Percentiles rank a stretch among this genome's conserved stretches.
Evolutionary conservation across 805 yeast species (phyloP).

Genomic region (Pichia scutulata): DNA sequence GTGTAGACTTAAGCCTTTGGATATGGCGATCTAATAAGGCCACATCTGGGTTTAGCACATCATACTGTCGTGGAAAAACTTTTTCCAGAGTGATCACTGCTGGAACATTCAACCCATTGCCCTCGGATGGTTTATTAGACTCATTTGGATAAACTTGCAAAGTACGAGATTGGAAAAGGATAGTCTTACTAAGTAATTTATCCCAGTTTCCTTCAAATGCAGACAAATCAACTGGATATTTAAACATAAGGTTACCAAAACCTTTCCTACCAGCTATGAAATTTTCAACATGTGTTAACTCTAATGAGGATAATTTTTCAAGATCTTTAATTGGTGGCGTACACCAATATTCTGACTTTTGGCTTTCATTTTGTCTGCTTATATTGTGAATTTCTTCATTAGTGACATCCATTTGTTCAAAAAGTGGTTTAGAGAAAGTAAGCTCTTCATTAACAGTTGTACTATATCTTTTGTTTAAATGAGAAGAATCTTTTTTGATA

Average conservation of each 20-base stretch:
- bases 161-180: conserved; percentile 40
- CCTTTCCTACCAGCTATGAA: conserved; percentile 65
- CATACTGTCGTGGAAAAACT: conserved; percentile 40
- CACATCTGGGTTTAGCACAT: conserved; percentile 27
- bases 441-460: background rate
- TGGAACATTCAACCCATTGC: conserved; percentile 68
- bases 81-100: conserved; percentile 64
- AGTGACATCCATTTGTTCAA: background rate
- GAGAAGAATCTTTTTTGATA: background rate
- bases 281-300: conserved; percentile 48
- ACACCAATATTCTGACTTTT: conserved; percentile 54
- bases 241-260: conserved; percentile 60
- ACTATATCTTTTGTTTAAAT: background rate
- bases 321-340: conserved; percentile 54
- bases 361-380: background rate
- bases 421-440: conserved; percentile 2
- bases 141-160: conserved; percentile 59
- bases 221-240: conserved; percentile 61
- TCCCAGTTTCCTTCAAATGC: conserved; percentile 37
- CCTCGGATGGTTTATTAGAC: conserved; percentile 48
- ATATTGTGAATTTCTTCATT: background rate
- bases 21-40: conserved; percentile 33
- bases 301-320: conserved; percentile 33
- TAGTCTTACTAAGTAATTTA: conserved; percentile 33
- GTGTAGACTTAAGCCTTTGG: conserved; percentile 41